Evolutionary conservation across 176 grass and related monocot genomes (phyloP).

Genomic region (Oropetium thomaeum): DNA sequence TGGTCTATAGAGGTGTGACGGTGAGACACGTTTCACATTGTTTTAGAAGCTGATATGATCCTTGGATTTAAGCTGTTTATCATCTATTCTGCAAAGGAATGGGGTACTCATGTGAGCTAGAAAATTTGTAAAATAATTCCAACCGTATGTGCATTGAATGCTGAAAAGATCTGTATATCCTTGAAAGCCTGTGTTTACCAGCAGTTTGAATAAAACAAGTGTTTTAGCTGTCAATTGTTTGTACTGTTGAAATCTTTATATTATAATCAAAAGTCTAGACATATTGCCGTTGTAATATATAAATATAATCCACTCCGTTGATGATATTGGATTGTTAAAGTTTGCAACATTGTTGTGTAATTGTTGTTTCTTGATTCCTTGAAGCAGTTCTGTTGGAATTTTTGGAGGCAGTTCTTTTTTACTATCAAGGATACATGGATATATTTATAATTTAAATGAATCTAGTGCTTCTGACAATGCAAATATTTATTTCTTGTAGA

Average conservation of each 20-base stretch:
- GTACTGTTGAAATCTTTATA: background rate
- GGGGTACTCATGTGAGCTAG: background rate
- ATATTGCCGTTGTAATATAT: background rate
- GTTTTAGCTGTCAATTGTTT: background rate
- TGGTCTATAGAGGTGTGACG: background rate
- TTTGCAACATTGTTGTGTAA: background rate
- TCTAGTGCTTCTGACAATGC: constrained; percentile 26
- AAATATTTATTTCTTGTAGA: constrained; percentile 49
- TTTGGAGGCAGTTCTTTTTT: background rate
- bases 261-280: background rate
- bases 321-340: background rate
- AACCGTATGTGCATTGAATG: background rate
- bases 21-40: background rate
- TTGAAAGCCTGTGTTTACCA: background rate
- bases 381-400: background rate
- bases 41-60: background rate
- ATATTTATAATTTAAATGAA: constrained; percentile 10
- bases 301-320: background rate
- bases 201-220: constrained; percentile 7
- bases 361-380: background rate
- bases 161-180: background rate
- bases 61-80: background rate
- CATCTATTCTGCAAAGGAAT: background rate
- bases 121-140: constrained; percentile 2
- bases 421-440: background rate